phyloP scores from a whole-genome alignment of 495 filamentous ascomycete genomes.

The Aspergillus affinis region DNA sequence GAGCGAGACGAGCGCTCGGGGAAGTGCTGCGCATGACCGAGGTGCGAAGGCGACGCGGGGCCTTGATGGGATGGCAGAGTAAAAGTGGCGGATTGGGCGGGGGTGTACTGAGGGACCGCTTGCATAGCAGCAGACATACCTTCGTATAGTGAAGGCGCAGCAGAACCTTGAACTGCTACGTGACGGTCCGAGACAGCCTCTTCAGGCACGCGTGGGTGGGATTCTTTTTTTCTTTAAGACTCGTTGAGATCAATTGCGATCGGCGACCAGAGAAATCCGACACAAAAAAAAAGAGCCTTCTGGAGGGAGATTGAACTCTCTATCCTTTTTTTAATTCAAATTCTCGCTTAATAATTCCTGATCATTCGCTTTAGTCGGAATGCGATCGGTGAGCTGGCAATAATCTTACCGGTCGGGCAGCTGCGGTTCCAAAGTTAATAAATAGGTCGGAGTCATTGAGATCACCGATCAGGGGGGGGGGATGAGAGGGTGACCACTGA shows the following conservation, averaged over 20 bases:
- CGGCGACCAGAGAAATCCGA: slow-evolving; percentile 11
- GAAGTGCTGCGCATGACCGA: slow-evolving; percentile 42
- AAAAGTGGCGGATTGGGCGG: slow-evolving; percentile 30
- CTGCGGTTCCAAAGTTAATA: slow-evolving; percentile 4
- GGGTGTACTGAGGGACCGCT: slow-evolving; percentile 10
- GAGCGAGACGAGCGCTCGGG: slow-evolving; percentile 47
- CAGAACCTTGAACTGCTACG: slow-evolving; percentile 35
- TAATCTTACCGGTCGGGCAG: neutral
- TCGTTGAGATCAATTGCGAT: slow-evolving; percentile 18
- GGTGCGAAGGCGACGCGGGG: slow-evolving; percentile 42
- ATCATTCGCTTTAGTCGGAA: neutral
- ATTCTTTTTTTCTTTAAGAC: slow-evolving; percentile 44
- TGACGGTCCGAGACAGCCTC: slow-evolving; percentile 37
- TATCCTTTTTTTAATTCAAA: slow-evolving; percentile 1
- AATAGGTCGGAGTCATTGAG: slow-evolving; percentile 4
- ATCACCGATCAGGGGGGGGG: slow-evolving; percentile 3
- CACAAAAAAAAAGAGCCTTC: slow-evolving; percentile 6
- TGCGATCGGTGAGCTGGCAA: neutral
- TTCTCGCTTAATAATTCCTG: neutral
- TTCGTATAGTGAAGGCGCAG: slow-evolving; percentile 22
- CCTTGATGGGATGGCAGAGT: slow-evolving; percentile 12
- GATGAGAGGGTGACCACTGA: neutral
- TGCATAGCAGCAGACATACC: slow-evolving; percentile 24
- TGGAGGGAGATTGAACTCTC: slow-evolving; percentile 7
- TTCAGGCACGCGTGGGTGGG: slow-evolving; percentile 27